Conservation (phyloP, 768 basidiomycete genomes). For the Pleurotus giganteus region DNA sequence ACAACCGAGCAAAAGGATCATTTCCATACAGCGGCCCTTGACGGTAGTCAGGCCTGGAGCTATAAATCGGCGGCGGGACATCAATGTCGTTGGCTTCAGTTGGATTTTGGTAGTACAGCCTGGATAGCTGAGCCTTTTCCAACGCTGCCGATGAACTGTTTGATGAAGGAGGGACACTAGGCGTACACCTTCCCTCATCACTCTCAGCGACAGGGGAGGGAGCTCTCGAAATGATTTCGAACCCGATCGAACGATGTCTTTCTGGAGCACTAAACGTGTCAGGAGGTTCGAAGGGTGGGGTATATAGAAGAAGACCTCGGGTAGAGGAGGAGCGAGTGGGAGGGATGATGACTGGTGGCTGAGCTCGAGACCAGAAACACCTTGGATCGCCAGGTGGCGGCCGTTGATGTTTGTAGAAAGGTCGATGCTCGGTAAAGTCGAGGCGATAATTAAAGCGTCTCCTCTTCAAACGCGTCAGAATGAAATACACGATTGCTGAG, state of each 20-base stretch:
- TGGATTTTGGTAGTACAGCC: not conserved
- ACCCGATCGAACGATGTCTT: not conserved
- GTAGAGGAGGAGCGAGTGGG: not conserved
- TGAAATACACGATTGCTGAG: not conserved
- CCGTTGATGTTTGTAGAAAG: not conserved
- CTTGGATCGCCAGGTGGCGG: not conserved
- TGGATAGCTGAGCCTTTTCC: not conserved
- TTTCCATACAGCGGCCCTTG: not conserved
- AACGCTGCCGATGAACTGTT: not conserved
- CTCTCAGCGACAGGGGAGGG: not conserved
- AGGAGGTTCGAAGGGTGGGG: not conserved
- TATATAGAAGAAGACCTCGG: not conserved
- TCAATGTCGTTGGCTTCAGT: not conserved
- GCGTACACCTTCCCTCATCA: not conserved
- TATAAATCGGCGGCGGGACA: not conserved
- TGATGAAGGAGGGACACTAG: not conserved
- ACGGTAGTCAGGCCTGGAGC: not conserved
- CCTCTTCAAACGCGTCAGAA: not conserved
- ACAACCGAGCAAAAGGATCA: not conserved
- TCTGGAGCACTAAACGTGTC: not conserved
- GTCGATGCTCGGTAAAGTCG: not conserved
- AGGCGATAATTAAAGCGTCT: not conserved
- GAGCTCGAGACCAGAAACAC: not conserved
- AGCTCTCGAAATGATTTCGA: not conserved
- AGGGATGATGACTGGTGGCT: not conserved